Percentiles rank a stretch among this genome's conserved stretches.
Evolutionary conservation across 148 eudicot genomes (phyloP).

Genomic region (Chenopodium berlandieri): DNA sequence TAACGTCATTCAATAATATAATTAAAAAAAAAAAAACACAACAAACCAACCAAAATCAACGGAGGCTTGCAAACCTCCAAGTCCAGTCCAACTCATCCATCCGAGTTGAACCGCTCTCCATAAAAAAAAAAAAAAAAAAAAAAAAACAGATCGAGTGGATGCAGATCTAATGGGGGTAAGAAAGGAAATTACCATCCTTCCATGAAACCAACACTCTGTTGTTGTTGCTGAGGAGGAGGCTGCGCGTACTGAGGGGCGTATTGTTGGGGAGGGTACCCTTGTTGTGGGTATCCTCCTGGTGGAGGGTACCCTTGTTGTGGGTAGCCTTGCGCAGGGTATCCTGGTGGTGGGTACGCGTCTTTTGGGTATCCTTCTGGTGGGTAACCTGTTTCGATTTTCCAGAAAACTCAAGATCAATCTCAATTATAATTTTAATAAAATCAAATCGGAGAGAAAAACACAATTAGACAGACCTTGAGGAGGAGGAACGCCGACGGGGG

Average conservation of each 20-base stretch:
- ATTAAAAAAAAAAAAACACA: background rate
- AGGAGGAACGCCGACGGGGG: constrained; percentile 16
- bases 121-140: background rate
- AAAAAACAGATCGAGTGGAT: background rate
- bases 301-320: constrained; percentile 41
- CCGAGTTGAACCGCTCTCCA: background rate
- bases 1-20: background rate
- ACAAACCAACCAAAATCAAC: background rate
- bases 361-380: constrained; percentile 63
- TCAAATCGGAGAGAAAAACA: too few relatives aligned
- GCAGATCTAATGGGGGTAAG: constrained; percentile 24
- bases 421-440: background rate
- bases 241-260: constrained; percentile 29
- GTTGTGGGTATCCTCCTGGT: constrained; percentile 18
- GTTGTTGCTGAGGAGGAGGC: constrained; percentile 55
- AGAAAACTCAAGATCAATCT: background rate
- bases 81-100: background rate
- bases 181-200: constrained; percentile 58
- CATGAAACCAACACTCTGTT: constrained; percentile 38
- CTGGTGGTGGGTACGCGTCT: constrained; percentile 69
- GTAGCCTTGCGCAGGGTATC: constrained; percentile 52
- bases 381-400: constrained; percentile 33
- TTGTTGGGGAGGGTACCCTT: constrained; percentile 18
- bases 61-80: background rate
- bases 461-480: background rate